Evolutionary conservation across 108 stramenopile genomes (phyloP), one percentile per base, ranked within the genome.

Genomic region (Fistulifera solaris): DNA sequence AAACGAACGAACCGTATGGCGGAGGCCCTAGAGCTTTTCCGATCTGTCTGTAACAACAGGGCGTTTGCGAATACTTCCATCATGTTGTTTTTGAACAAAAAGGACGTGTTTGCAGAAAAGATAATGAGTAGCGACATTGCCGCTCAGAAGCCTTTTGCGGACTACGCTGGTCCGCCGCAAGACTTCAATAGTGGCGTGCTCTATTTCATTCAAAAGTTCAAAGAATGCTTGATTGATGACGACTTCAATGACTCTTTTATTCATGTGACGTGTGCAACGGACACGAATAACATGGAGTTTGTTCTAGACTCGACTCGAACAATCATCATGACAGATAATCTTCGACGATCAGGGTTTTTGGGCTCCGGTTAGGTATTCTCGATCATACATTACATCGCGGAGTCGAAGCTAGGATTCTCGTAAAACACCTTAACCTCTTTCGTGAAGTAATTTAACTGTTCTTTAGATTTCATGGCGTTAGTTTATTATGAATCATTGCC

Each of bases 181-280:
- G 86, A 94, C 58, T 90, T 85, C 65, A 93, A 94, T 62, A 76
- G 75, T 50, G 95, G 93, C 8, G 83, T 96, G 13, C 44, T 85
- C 38, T 96, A 93, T 61, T 96, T 96, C 61, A 85, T 89, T 50
- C 78, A 92, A 71, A 93, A 88, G 68, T 96, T 96, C 68, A 85
- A 89, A 77, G 91, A 89, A 23, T 80, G 79, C 55, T 61, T 92
- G 56, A 85, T 86, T 59, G 85, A 85, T 51, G 90, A 92, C 68
- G 90, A 92, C 27, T 76, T 81, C 61, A 81, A 72, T 35, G 75
- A 85, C 49, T 80, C 90, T 14, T 98, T 93, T 64, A 83, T 91
- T 53, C 98, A 98, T 63, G 91, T 97, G 27, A 96, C 95, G 2
- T 97, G 96, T 76, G 98, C 98, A 8, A 98, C 98, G 1, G 98